Conservation (phyloP, 192 early-diverging fungal species). For the Entomortierella beljakovae region DNA sequence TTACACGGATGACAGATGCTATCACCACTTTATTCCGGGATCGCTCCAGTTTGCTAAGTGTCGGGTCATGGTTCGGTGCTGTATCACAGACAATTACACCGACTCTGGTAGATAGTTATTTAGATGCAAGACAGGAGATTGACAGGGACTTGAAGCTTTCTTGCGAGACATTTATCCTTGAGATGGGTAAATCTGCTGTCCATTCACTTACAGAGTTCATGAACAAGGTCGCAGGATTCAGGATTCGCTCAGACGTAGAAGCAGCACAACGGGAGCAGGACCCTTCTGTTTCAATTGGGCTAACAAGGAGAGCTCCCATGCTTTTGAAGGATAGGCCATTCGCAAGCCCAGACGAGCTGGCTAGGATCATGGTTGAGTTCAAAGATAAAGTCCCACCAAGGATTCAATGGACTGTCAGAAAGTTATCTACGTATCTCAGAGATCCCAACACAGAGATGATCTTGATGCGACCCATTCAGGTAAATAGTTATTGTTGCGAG, state of each 20-base stretch:
- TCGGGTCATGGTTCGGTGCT: constrained; percentile 52
- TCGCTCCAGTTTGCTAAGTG: constrained; percentile 42
- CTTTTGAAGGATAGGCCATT: constrained; percentile 61
- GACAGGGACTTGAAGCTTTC: constrained; percentile 75
- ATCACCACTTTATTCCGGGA: constrained; percentile 37
- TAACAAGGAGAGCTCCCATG: constrained; percentile 41
- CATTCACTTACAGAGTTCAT: constrained; percentile 76
- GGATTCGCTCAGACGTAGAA: constrained; percentile 55
- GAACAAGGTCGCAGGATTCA: constrained; percentile 73
- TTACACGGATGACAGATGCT: constrained; percentile 68
- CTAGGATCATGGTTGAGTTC: constrained; percentile 59
- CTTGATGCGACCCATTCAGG: constrained; percentile 77
- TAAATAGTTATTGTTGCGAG: constrained; percentile 16
- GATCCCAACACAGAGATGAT: constrained; percentile 82
- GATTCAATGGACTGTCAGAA: constrained; percentile 64
- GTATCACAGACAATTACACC: constrained; percentile 58
- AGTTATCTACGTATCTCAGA: constrained; percentile 78
- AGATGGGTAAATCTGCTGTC: constrained; percentile 69
- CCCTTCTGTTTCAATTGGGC: constrained; percentile 2
- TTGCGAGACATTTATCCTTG: constrained; percentile 83
- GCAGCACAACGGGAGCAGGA: constrained; percentile 45
- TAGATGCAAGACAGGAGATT: constrained; percentile 67
- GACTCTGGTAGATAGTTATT: constrained; percentile 59
- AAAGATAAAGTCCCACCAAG: constrained; percentile 60
- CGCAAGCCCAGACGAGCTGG: constrained; percentile 53